Evolutionary conservation across 345 rosid genomes (phyloP).

Genomic region (Rhodamnia argentea): DNA sequence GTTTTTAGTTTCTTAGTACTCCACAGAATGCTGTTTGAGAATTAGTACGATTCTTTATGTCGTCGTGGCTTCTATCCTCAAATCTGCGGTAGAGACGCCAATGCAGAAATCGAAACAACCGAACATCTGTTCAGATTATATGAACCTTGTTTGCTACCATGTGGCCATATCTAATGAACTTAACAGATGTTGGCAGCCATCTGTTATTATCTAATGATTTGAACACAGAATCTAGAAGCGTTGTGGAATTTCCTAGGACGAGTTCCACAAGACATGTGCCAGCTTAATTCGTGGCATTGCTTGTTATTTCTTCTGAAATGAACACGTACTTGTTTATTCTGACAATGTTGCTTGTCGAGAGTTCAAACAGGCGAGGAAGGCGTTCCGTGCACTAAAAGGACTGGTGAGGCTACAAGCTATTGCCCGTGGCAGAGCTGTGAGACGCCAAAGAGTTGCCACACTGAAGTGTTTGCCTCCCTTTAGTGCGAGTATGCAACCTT

Average conservation of each 20-base stretch:
- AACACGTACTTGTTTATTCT: not conserved
- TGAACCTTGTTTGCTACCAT: not conserved
- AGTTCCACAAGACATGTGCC: not conserved
- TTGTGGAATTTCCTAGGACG: not conserved
- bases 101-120: not conserved
- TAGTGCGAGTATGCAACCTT: not conserved
- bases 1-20: not conserved
- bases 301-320: not conserved
- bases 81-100: not conserved
- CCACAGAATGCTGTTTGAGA: not conserved
- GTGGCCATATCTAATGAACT: not conserved
- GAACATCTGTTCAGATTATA: not conserved
- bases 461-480: constrained; percentile 10
- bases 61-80: not conserved
- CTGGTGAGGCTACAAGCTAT: constrained; percentile 85
- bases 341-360: not conserved
- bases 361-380: constrained; percentile 75
- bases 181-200: not conserved
- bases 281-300: not conserved
- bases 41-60: not conserved
- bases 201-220: not conserved
- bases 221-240: not conserved
- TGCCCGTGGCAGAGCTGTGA: constrained; percentile 62
- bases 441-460: constrained; percentile 22
- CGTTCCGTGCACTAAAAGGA: constrained; percentile 75